phyloP scores from a whole-genome alignment of 129 eudicot genomes.

The Escallonia herrerae region DNA sequence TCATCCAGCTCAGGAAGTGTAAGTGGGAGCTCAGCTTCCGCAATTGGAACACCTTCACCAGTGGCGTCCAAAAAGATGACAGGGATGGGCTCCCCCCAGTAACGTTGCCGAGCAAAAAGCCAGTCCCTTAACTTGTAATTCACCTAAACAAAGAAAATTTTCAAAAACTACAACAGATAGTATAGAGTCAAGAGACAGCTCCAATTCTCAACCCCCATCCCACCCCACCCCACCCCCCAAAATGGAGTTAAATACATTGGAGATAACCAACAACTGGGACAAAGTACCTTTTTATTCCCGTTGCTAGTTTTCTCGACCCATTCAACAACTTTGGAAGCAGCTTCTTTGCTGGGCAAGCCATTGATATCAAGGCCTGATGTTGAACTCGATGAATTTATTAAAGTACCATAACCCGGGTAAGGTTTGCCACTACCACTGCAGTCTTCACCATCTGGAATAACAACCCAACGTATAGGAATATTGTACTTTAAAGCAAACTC shows the following conservation, averaged over 20 bases:
- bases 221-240: not conserved
- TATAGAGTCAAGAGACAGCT: not conserved
- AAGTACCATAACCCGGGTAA: slow-evolving; percentile 67
- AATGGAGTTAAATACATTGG: not conserved
- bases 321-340: slow-evolving; percentile 59
- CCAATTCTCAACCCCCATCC: too few species aligned
- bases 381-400: slow-evolving; percentile 71
- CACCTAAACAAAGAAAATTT: slow-evolving; percentile 36
- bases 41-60: slow-evolving; percentile 64
- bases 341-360: slow-evolving; percentile 71
- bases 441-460: slow-evolving; percentile 54
- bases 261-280: not conserved
- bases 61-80: slow-evolving; percentile 64
- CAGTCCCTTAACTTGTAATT: slow-evolving; percentile 94
- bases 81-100: slow-evolving; percentile 99
- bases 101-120: slow-evolving; percentile 97
- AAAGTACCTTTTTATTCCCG: slow-evolving; percentile 73
- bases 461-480: slow-evolving; percentile 69
- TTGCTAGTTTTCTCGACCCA: slow-evolving; percentile 79
- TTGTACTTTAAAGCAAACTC: slow-evolving; percentile 81
- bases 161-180: not conserved
- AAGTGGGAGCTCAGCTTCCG: slow-evolving; percentile 88
- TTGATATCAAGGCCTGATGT: slow-evolving; percentile 65
- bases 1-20: slow-evolving; percentile 94
- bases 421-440: slow-evolving; percentile 42